These are phyloP conservation scores for Trichoderma koningiopsis DNA, from an alignment of 2,329 filamentous ascomycete genomes.

Conservation along the genomic window DNA sequence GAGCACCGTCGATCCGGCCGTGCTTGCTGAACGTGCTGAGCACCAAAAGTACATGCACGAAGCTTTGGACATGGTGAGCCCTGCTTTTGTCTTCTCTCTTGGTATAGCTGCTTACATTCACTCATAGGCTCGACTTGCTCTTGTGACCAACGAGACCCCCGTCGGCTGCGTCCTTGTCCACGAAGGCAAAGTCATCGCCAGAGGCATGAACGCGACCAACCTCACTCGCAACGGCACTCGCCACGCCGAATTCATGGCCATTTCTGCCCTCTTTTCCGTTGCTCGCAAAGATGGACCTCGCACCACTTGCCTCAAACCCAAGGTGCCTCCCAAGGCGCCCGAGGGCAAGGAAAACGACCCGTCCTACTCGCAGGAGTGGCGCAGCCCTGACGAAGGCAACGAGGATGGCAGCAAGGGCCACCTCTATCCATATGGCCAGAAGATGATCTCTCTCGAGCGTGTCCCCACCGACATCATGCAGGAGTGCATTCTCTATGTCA, in stretches of 20 bases:
- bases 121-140: conserved; percentile 76
- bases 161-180: conserved; percentile 95
- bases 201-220: conserved; percentile 97
- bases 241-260: conserved; percentile 92
- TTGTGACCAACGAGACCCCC: conserved; percentile 86
- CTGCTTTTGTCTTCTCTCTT: not conserved
- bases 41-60: conserved; percentile 72
- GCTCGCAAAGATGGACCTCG: conserved; percentile 36
- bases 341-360: conserved; percentile 32
- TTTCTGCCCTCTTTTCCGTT: conserved; percentile 59
- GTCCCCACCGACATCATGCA: conserved; percentile 69
- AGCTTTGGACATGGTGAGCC: conserved; percentile 80
- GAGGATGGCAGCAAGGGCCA: conserved; percentile 58
- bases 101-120: conserved; percentile 30
- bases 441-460: conserved; percentile 55
- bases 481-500: conserved; percentile 84
- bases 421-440: conserved; percentile 64
- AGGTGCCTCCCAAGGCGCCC: conserved; percentile 30
- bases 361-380: conserved; percentile 30
- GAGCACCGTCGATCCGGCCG: conserved; percentile 32
- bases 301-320: conserved; percentile 41
- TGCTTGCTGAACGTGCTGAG: conserved; percentile 38
- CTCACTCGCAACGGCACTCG: conserved; percentile 86
- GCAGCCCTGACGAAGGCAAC: conserved; percentile 47
- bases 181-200: conserved; percentile 75